phyloP scores from a whole-genome alignment of 495 filamentous ascomycete genomes.

The Aspergillus baeticus region DNA sequence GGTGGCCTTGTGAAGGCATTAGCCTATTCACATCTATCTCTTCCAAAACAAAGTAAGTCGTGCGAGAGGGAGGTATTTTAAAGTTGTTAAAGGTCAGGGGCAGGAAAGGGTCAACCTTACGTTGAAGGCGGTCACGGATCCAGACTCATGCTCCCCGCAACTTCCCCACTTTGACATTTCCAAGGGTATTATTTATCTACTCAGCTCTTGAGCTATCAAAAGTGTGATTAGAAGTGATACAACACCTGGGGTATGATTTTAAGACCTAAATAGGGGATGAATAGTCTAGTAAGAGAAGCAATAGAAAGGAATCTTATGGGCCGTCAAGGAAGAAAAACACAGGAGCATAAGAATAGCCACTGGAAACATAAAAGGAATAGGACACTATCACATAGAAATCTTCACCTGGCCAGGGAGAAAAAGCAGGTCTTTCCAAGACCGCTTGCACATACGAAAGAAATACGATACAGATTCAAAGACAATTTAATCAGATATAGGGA shows the following conservation, averaged over 20 bases:
- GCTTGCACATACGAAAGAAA: conserved; percentile 33
- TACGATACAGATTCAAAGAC: conserved; percentile 35
- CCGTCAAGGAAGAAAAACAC: conserved; percentile 2
- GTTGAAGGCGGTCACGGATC: conserved; percentile 2
- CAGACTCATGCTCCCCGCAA: background rate
- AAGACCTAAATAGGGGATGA: conserved; percentile 14
- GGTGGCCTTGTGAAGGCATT: conserved; percentile 19
- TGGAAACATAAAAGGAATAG: background rate
- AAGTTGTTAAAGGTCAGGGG: background rate
- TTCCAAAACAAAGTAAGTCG: background rate
- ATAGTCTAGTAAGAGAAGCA: conserved; percentile 20
- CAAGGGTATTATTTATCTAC: too few species aligned
- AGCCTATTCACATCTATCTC: conserved; percentile 26
- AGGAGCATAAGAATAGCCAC: background rate
- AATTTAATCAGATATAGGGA: conserved; percentile 23
- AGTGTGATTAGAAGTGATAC: background rate
- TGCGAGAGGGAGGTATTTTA: background rate
- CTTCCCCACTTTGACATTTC: background rate
- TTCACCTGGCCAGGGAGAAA: conserved; percentile 4
- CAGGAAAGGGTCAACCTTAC: background rate
- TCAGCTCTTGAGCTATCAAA: too few species aligned
- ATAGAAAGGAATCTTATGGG: conserved; percentile 2
- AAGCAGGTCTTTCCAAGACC: conserved; percentile 24
- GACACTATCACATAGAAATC: conserved; percentile 13
- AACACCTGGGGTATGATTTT: conserved; percentile 25